Base-by-base conservation (phyloP, 2,329 filamentous ascomycete species). In the Parasarocladium wereldwijsianum region DNA sequence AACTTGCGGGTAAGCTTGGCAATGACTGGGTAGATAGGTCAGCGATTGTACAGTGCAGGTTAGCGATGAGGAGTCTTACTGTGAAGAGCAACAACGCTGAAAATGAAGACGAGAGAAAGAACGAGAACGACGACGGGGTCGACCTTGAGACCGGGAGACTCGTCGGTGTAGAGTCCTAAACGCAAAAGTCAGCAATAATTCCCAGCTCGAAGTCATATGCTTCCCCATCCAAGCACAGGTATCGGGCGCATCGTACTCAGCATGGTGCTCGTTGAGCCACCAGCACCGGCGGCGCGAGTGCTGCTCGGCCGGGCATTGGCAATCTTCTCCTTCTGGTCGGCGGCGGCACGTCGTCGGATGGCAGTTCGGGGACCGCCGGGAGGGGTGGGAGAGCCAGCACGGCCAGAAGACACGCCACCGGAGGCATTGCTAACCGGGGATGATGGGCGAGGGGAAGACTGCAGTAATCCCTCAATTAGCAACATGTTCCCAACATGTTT, bases 211-310 rank as follows among this genome's bases (percentile, higher is more conserved):
- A 18, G 17, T 23, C 27, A 26, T 16, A 7, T 25, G 15, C 22
- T 14, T 16, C 11, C 10, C 12, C 15, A 19, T 13, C 15, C 24
- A 33, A 17, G 17, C 5, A 14, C n/a, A 19, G 11, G 17, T 15
- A 28, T 23, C 10, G 26, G 25, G 18, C 16, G 15, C 0, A 26
- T 72, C 79, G 43, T 78, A 84, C 86, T 87, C 64, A 98, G 68
- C 90, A 98, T 98, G 31, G 90, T 98, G 63, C 84, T 93, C 57
- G 80, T 93, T 54, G 85, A 94, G 41, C 90, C 90, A 43, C 90
- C 90, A 12, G 90, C 90, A 44, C 90, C 90, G 19, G 90, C 90
- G 22, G 87, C 76, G 47, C 90, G 74, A 42, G 90, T 98, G 63
- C 82, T 93, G 55, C 77, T 82, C 29, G 90, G 90, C 44, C 90